Base-by-base conservation (phyloP, 345 rosid genomes). In the Populus ilicifolia region DNA sequence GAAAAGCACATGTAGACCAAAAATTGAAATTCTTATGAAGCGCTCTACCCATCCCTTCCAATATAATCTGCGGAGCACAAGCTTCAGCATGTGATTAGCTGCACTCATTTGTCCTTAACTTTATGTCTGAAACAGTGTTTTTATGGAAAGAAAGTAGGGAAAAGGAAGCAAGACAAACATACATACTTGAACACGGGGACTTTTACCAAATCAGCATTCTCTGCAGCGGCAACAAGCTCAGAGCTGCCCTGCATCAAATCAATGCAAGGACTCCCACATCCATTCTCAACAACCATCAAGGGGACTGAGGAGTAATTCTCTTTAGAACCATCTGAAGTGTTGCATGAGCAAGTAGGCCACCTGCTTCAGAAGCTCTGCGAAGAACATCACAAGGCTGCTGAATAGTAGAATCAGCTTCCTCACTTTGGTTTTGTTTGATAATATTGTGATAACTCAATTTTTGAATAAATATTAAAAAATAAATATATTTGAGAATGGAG, bases 31-130 rank as follows among this genome's bases (percentile, higher is more conserved):
- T 96, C 72, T 96, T 96, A 65, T 93, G 99, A 56, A 96, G 93
- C 79, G 98, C 78, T 86, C 99, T 92, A 75, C 99, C 99, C 99
- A 96, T 96, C 30, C 98, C 99, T 85, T 96, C 98, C 87, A 96
- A 86, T 72, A 96, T 74, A 86, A 92, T 87, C 99, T 96, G 88
- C 84, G 82, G 9, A 36, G 64, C 5, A 56, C 30, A 62, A 73
- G 73, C 20, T 21, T 56, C 74, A 56, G 25, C 39, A 3, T 33
- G 63, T 41, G 62, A 68, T 30, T 72, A 68, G 35, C 7, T 46
- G 41, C 54, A 27, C 29, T 66, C 35, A 13, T 25, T 54, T 33
- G 23, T 38, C 39, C 50, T 8, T 8, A 39, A 7, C 14, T 56
- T 43, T 30, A 20, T 36, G 46, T 23, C 50, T 50, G 64, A 25